Percentiles rank a stretch among this genome's conserved stretches.
Conservation (phyloP, 139 green algal genomes). For the Axilococcus clingmanii region DNA sequence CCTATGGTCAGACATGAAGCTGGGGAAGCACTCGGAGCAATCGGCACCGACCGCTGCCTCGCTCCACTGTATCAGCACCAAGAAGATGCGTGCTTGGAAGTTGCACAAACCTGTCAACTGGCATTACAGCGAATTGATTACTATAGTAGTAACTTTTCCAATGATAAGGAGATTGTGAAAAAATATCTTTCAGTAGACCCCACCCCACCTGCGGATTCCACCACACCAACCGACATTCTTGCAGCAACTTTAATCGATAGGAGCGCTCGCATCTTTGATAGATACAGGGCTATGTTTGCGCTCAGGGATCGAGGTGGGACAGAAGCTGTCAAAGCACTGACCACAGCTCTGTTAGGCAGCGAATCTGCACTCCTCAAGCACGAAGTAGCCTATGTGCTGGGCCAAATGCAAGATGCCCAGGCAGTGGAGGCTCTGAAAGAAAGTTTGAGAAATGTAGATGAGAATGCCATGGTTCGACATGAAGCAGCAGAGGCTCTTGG, state of each 20-base stretch:
- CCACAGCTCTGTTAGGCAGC: slow-evolving; percentile 31
- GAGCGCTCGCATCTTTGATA: slow-evolving; percentile 63
- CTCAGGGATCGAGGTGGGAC: slow-evolving; percentile 80
- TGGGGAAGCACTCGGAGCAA: slow-evolving; percentile 80
- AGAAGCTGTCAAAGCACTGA: slow-evolving; percentile 65
- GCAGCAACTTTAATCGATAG: slow-evolving; percentile 60
- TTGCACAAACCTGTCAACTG: slow-evolving; percentile 93
- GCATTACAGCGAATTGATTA: slow-evolving; percentile 80
- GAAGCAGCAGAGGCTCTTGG: slow-evolving; percentile 96
- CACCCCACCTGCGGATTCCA: slow-evolving; percentile 59
- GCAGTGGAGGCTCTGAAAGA: slow-evolving; percentile 38
- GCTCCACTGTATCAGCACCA: slow-evolving; percentile 40
- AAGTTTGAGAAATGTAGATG: slow-evolving; percentile 46
- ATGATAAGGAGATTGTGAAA: slow-evolving; percentile 7
- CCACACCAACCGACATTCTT: slow-evolving; percentile 50
- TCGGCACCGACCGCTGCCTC: slow-evolving; percentile 59
- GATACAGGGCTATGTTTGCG: slow-evolving; percentile 92
- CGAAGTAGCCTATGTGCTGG: slow-evolving; percentile 94
- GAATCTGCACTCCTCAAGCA: slow-evolving; percentile 80
- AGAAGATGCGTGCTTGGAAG: slow-evolving; percentile 46
- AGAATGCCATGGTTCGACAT: slow-evolving; percentile 97
- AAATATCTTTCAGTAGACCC: slow-evolving; percentile 88
- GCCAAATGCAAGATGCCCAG: slow-evolving; percentile 82
- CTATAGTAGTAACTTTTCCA: neutral
- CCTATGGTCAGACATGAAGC: slow-evolving; percentile 86